phyloP scores from a whole-genome alignment of 2,329 filamentous ascomycete genomes.

The Gremmenia infestans region DNA sequence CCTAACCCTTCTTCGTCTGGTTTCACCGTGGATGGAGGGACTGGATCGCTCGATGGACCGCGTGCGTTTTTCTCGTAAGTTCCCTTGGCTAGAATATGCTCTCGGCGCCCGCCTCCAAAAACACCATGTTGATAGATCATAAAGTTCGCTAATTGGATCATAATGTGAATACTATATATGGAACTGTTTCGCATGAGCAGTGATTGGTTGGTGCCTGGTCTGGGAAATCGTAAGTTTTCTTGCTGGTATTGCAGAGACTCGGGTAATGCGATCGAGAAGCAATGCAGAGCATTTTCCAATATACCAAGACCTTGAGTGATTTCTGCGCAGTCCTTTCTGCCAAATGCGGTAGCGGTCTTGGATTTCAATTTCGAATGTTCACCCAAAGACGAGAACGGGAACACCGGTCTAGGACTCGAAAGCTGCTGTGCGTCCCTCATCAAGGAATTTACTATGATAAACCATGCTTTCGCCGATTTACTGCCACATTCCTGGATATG shows the following conservation, averaged over 20 bases:
- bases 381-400: background rate
- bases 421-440: conserved; percentile 36
- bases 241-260: conserved; percentile 27
- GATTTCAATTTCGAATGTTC: conserved; percentile 8
- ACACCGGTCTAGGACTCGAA: conserved; percentile 12
- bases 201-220: background rate
- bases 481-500: conserved; percentile 29
- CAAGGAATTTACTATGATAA: conserved; percentile 36
- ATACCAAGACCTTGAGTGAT: no score
- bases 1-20: conserved; percentile 2
- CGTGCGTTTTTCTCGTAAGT: background rate
- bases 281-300: conserved; percentile 29
- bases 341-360: conserved; percentile 1
- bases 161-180: conserved; percentile 16
- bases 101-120: conserved; percentile 16
- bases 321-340: background rate
- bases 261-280: conserved; percentile 31
- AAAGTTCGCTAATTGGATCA: conserved; percentile 6
- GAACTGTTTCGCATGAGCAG: conserved; percentile 27
- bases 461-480: conserved; percentile 34
- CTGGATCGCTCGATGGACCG: background rate
- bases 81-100: no score
- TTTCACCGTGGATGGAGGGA: background rate
- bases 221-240: conserved; percentile 30
- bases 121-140: conserved; percentile 8